These are phyloP conservation scores for Penicillium sumatraense DNA, from an alignment of 2,329 filamentous ascomycete species.

Conservation along the genomic window DNA sequence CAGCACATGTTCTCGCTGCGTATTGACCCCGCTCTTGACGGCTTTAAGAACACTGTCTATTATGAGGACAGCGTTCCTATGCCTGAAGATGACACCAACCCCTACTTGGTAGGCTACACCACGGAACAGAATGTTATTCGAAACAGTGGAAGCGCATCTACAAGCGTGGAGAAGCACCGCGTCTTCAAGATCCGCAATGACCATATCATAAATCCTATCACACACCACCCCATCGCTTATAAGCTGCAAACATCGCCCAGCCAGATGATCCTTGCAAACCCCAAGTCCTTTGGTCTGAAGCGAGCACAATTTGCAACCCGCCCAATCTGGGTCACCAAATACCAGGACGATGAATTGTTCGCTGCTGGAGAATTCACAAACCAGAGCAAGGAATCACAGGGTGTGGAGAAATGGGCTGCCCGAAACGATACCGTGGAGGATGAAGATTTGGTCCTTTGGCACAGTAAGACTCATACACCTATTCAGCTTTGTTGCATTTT, in stretches of 20 bases:
- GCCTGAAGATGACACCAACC: constrained; percentile 61
- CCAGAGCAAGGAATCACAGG: constrained; percentile 58
- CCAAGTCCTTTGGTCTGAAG: constrained; percentile 49
- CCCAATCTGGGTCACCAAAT: constrained; percentile 60
- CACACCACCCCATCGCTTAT: constrained; percentile 54
- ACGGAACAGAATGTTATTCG: constrained; percentile 57
- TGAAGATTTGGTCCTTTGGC: constrained; percentile 47
- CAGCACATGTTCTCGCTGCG: constrained; percentile 77
- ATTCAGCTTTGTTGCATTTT: constrained; percentile 32
- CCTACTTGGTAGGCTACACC: constrained; percentile 65
- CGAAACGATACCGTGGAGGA: constrained; percentile 56
- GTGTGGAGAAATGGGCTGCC: constrained; percentile 57
- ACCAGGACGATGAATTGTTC: constrained; percentile 57
- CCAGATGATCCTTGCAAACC: constrained; percentile 55
- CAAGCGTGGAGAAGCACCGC: constrained; percentile 54
- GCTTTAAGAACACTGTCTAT: constrained; percentile 58
- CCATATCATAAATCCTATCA: constrained; percentile 49
- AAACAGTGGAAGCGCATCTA: constrained; percentile 56
- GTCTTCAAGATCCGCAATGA: constrained; percentile 60
- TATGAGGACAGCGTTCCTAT: constrained; percentile 61
- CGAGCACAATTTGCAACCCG: constrained; percentile 58
- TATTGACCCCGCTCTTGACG: constrained; percentile 65
- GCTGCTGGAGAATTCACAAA: constrained; percentile 58
- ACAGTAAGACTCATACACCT: constrained; percentile 35
- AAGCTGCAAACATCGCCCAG: constrained; percentile 54